Conservation (phyloP, 441 rosid genomes). For the Metrosideros polymorpha region DNA sequence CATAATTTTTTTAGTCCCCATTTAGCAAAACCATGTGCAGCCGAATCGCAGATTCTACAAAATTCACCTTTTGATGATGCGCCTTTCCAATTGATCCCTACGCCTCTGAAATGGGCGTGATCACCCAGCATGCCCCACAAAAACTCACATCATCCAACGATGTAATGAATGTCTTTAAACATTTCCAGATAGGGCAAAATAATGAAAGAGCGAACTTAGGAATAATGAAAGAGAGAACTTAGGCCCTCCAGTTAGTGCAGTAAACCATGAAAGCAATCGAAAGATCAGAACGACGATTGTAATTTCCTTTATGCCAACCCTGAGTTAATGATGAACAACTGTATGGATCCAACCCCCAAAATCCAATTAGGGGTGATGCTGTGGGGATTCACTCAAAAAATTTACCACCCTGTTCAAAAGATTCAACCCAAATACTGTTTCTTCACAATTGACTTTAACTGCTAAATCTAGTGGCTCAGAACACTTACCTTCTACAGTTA, state of each 20-base stretch:
- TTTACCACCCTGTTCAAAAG: constrained; percentile 69
- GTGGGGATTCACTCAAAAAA: constrained; percentile 42
- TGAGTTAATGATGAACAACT: neutral
- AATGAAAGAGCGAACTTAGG: too few relatives aligned
- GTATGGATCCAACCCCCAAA: neutral
- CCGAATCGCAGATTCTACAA: neutral
- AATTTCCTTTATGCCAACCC: neutral
- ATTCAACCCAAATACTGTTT: constrained; percentile 85
- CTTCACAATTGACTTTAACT: constrained; percentile 80
- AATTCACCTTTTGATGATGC: neutral
- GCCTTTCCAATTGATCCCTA: neutral
- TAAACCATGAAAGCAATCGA: neutral
- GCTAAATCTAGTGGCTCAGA: constrained; percentile 44
- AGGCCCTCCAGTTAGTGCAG: neutral
- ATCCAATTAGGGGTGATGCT: neutral
- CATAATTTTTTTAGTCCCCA: neutral
- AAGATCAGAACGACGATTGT: neutral
- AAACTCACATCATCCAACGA: neutral
- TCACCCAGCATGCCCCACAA: neutral
- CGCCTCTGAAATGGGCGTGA: neutral
- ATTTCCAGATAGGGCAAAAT: neutral
- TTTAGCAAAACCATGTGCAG: neutral
- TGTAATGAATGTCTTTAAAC: neutral
- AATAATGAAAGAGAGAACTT: neutral
- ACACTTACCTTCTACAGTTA: constrained; percentile 83